These are phyloP conservation scores for Rhizophora apiculata DNA, from an alignment of 345 rosid species.

Conservation along the genomic window DNA sequence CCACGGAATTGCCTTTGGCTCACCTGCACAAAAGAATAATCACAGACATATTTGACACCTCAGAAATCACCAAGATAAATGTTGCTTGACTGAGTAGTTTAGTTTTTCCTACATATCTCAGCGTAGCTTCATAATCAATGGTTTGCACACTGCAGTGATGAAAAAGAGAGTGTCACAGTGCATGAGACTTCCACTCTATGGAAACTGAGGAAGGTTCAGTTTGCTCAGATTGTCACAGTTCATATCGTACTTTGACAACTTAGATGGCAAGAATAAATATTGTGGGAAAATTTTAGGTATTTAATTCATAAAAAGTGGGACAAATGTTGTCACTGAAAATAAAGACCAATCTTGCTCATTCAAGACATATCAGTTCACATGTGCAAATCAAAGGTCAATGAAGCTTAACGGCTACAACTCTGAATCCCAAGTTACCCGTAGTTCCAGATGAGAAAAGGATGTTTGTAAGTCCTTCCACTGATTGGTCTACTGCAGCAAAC, in stretches of 20 bases:
- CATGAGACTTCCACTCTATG: too few relatives aligned
- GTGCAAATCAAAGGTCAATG: slow-evolving; percentile 7
- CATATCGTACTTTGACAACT: too few relatives aligned
- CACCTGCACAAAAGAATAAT: slow-evolving; percentile 57
- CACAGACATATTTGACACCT: slow-evolving; percentile 1
- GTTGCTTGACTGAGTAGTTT: neutral
- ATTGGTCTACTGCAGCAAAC: slow-evolving; percentile 68
- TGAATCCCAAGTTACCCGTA: slow-evolving; percentile 56
- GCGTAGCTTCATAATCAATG: neutral
- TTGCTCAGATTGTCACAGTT: too few relatives aligned
- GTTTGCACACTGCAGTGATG: too few relatives aligned
- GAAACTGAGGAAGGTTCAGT: too few relatives aligned
- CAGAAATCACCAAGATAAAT: neutral
- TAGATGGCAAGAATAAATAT: too few relatives aligned
- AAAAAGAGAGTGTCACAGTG: too few relatives aligned
- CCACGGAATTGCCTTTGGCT: slow-evolving; percentile 99
- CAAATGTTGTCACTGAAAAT: neutral
- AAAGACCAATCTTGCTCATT: neutral
- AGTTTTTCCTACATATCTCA: neutral
- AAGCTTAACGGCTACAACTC: slow-evolving; percentile 1
- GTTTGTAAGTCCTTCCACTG: slow-evolving; percentile 76
- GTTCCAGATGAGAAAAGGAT: slow-evolving; percentile 98
- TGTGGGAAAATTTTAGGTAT: neutral
- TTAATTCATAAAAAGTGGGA: neutral
- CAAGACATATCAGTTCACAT: neutral